Conservation (phyloP, 176 grass and related monocot species). For the Alloteropsis semialata region DNA sequence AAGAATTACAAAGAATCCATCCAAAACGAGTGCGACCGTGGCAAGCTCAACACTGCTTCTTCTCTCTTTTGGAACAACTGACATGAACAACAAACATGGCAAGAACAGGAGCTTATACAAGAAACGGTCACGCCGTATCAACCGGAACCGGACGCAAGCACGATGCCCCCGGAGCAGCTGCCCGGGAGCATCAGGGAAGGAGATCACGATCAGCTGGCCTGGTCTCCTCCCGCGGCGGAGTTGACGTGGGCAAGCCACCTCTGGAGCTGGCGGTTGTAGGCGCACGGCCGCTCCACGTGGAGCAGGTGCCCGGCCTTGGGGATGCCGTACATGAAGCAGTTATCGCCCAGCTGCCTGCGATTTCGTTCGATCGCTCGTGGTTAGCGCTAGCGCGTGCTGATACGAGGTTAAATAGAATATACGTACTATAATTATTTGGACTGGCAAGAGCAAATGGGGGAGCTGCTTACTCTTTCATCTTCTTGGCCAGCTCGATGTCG, state of each 20-base stretch:
- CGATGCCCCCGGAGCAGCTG: too few species aligned
- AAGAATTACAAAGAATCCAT: too few species aligned
- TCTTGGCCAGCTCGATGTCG: constrained; percentile 78
- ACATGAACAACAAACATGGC: neutral
- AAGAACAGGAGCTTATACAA: neutral
- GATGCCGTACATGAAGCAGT: constrained; percentile 57
- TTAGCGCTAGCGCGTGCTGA: neutral
- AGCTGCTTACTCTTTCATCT: constrained; percentile 72
- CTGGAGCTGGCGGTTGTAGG: constrained; percentile 71
- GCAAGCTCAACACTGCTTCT: neutral
- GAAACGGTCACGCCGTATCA: neutral
- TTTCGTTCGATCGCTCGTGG: neutral
- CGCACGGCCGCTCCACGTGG: constrained; percentile 78
- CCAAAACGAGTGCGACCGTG: too few species aligned
- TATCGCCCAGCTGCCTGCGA: constrained; percentile 78
- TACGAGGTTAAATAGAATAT: neutral
- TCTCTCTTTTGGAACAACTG: neutral
- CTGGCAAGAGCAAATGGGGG: neutral
- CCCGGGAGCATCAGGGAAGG: too few species aligned
- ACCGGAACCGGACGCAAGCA: neutral
- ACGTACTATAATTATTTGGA: too few species aligned
- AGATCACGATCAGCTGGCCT: neutral
- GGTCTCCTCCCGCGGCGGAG: neutral
- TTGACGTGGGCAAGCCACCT: constrained; percentile 62
- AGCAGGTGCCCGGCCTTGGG: constrained; percentile 78